phyloP scores from a whole-genome alignment of 257 asterid species.

The Cinchona pubescens region DNA sequence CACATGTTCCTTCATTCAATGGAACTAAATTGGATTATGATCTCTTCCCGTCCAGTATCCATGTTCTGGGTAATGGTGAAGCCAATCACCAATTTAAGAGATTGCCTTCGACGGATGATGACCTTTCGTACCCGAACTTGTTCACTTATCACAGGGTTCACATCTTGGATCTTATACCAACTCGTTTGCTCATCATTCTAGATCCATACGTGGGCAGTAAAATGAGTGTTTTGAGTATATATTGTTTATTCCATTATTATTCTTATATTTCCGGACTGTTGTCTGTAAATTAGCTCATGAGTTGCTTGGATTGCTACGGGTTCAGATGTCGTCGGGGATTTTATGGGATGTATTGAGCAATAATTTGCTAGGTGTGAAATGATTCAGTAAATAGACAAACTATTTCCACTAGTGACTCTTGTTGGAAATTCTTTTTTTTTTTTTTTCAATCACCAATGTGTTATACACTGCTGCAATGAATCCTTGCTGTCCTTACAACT shows the following conservation, averaged over 20 bases:
- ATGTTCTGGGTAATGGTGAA: constrained; percentile 23
- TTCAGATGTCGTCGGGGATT: constrained; percentile 4
- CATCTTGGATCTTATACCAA: constrained; percentile 34
- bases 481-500: too few relatives aligned
- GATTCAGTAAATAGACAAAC: background rate
- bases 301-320: background rate
- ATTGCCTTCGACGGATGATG: constrained; percentile 76
- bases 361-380: background rate
- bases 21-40: constrained; percentile 23
- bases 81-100: constrained; percentile 61
- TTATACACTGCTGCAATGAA: background rate
- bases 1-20: constrained; percentile 26
- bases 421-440: background rate
- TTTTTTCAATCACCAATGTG: too few relatives aligned
- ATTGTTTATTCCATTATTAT: background rate
- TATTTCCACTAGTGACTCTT: background rate
- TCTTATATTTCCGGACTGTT: background rate
- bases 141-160: constrained; percentile 57
- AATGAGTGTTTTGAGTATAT: background rate
- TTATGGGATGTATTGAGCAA: background rate
- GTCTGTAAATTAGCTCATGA: constrained; percentile 14
- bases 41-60: constrained; percentile 29
- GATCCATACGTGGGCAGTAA: constrained; percentile 28
- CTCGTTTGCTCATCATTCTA: constrained; percentile 46
- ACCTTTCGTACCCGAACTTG: constrained; percentile 80